Conservation (phyloP, 2,329 filamentous ascomycete genomes). For the Epichloe festucae region DNA sequence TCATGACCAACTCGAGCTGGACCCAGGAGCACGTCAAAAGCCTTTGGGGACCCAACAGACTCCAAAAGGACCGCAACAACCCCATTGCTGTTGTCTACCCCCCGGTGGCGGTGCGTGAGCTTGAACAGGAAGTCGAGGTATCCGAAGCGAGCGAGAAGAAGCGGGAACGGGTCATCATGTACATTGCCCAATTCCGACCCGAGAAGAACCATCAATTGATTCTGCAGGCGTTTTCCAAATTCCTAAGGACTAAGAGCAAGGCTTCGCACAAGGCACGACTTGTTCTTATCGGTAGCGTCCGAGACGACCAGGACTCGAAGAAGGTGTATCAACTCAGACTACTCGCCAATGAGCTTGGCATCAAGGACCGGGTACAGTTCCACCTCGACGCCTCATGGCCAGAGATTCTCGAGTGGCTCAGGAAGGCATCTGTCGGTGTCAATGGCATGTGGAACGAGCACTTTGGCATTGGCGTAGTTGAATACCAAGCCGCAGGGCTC, state of each 20-base stretch:
- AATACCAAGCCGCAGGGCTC: constrained; percentile 91
- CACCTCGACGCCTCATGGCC: constrained; percentile 84
- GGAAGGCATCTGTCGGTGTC: constrained; percentile 68
- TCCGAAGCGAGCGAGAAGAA: constrained; percentile 53
- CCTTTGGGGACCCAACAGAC: constrained; percentile 58
- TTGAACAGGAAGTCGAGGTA: constrained; percentile 62
- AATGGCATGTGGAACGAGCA: constrained; percentile 99
- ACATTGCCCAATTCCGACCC: constrained; percentile 93
- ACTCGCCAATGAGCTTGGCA: constrained; percentile 71
- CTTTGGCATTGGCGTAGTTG: constrained; percentile 95
- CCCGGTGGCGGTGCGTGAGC: constrained; percentile 83
- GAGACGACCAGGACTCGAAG: constrained; percentile 67
- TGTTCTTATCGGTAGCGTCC: constrained; percentile 83
- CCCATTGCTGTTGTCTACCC: constrained; percentile 74
- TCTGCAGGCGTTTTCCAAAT: constrained; percentile 69
- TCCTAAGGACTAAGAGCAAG: constrained; percentile 43
- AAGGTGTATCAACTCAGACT: constrained; percentile 80
- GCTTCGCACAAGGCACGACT: constrained; percentile 49
- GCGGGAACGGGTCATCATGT: constrained; percentile 64
- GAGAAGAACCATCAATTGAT: constrained; percentile 94
- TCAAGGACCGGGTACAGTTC: constrained; percentile 77
- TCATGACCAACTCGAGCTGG: constrained; percentile 97
- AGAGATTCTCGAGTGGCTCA: constrained; percentile 68
- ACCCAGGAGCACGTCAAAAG: constrained; percentile 71
- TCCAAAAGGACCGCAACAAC: constrained; percentile 29